These are phyloP conservation scores for Medicago ruthenica DNA, from an alignment of 306 rosid genomes.

Conservation along the genomic window DNA sequence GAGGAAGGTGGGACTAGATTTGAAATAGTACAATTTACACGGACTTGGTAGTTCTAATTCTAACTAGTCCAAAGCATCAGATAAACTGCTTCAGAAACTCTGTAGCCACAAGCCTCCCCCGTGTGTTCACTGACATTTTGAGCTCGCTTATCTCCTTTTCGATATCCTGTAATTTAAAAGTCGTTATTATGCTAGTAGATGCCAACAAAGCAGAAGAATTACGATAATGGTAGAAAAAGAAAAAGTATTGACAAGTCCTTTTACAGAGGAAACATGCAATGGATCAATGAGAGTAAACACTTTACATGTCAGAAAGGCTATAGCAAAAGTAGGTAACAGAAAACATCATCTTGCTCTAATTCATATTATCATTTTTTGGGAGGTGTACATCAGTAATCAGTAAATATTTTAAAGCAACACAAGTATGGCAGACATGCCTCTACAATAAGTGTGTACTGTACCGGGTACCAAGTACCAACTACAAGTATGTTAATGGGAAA, in stretches of 20 bases:
- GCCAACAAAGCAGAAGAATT: conserved; percentile 12
- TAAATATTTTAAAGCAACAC: neutral
- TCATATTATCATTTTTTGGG: neutral
- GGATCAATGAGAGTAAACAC: conserved; percentile 15
- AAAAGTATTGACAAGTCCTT: neutral
- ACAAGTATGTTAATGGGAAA: neutral
- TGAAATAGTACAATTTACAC: conserved; percentile 47
- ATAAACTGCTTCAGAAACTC: conserved; percentile 95
- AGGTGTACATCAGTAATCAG: neutral
- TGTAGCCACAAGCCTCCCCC: conserved; percentile 97
- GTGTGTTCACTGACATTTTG: conserved; percentile 92
- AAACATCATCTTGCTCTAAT: conserved; percentile 12
- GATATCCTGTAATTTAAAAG: conserved; percentile 70
- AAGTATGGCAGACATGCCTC: neutral
- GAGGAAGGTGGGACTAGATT: conserved; percentile 32
- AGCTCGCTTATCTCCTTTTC: conserved; percentile 95
- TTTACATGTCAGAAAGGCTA: neutral
- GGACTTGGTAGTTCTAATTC: conserved; percentile 31
- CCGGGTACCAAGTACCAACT: conserved; percentile 12
- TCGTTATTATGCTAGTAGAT: conserved; percentile 3
- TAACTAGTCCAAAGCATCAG: conserved; percentile 47
- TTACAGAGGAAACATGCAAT: neutral
- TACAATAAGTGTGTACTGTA: neutral
- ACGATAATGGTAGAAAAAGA: neutral
- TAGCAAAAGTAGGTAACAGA: conserved; percentile 11